phyloP scores from a whole-genome alignment of 1,284 basidiomycete genomes.

The Rhodotorula sp. region DNA sequence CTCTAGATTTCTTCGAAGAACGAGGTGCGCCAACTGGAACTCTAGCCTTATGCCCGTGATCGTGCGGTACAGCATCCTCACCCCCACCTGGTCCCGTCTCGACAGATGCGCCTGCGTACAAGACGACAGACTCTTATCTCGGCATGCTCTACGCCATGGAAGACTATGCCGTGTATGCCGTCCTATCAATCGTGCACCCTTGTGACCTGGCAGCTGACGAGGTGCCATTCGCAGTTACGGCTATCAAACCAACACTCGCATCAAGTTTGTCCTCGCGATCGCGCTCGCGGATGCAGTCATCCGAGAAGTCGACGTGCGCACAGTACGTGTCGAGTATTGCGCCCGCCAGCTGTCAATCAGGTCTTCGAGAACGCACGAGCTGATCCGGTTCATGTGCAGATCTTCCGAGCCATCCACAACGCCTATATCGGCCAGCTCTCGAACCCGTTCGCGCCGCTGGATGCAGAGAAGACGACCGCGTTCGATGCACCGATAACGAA shows the following conservation, averaged over 20 bases:
- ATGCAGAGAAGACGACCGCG: constrained; percentile 26
- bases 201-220: not conserved
- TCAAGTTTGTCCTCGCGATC: constrained; percentile 47
- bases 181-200: no score
- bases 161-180: constrained; percentile 46
- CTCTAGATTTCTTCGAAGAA: constrained; percentile 49
- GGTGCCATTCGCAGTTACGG: constrained; percentile 44
- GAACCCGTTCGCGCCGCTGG: constrained; percentile 47
- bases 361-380: not conserved
- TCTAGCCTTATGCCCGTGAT: not conserved
- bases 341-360: no score
- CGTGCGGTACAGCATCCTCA: not conserved
- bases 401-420: constrained; percentile 49
- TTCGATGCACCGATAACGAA: constrained; percentile 36
- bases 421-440: constrained; percentile 47
- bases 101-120: constrained; percentile 38
- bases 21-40: constrained; percentile 39
- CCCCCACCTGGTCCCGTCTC: not conserved
- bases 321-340: constrained; percentile 19
- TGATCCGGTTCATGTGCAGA: constrained; percentile 23
- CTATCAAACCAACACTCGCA: constrained; percentile 48
- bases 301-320: constrained; percentile 49
- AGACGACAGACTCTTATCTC: constrained; percentile 47
- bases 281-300: constrained; percentile 47
- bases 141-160: constrained; percentile 49